A percentile compares a stretch with the other conserved stretches of the same genome.
Conservation (phyloP, 148 eudicot genomes). For the Chenopodium berlandieri region DNA sequence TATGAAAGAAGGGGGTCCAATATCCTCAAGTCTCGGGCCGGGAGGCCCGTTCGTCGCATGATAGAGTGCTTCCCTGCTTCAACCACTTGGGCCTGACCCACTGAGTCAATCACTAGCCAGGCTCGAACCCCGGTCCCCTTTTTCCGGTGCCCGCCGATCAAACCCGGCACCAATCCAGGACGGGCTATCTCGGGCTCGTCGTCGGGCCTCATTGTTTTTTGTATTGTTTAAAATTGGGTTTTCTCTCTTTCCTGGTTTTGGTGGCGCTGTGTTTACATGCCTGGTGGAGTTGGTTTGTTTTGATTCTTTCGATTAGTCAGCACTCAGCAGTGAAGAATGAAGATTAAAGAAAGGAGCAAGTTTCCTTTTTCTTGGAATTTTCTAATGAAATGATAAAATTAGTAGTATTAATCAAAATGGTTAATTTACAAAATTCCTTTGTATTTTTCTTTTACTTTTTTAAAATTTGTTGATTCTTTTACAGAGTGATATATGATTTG, state of each 20-base stretch:
- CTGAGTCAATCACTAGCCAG: constrained; percentile 73
- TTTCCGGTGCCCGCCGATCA: constrained; percentile 44
- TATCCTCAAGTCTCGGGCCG: constrained; percentile 89
- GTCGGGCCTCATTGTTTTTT: constrained; percentile 25
- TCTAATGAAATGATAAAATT: too few species aligned
- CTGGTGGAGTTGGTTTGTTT: too few species aligned
- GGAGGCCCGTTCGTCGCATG: constrained; percentile 88
- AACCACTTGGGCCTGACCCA: constrained; percentile 68
- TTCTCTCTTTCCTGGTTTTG: not conserved
- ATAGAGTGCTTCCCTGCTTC: constrained; percentile 92
- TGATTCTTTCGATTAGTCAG: too few species aligned
- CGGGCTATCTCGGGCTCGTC: constrained; percentile 43
- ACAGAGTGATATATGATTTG: too few species aligned
- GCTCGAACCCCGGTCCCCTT: constrained; percentile 65
- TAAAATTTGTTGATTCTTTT: too few species aligned
- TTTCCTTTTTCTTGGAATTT: too few species aligned
- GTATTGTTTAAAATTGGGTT: not conserved
- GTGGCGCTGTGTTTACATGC: too few species aligned
- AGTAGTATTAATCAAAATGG: too few species aligned
- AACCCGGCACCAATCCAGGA: constrained; percentile 23
- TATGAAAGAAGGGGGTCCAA: constrained; percentile 88
- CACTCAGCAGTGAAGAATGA: too few species aligned
- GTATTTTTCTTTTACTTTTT: too few species aligned
- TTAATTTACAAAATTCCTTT: too few species aligned
- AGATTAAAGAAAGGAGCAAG: too few species aligned